phyloP scores from a whole-genome alignment of 2,329 filamentous ascomycete genomes.

The Talaromyces albobiverticillius region DNA sequence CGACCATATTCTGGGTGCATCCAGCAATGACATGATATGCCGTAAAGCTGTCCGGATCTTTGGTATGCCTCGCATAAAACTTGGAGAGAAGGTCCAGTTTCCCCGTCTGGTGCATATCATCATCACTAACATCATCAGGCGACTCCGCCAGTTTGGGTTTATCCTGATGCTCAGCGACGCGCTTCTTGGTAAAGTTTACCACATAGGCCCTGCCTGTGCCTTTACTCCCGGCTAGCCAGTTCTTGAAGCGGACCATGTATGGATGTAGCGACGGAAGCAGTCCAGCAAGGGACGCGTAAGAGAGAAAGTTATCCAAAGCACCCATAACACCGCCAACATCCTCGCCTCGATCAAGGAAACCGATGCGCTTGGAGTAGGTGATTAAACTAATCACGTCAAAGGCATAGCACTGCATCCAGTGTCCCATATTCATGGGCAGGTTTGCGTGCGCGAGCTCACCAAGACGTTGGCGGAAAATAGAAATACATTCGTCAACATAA shows the following conservation, averaged over 20 bases:
- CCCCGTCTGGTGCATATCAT: background rate
- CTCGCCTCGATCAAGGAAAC: slow-evolving; percentile 30
- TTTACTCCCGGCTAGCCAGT: background rate
- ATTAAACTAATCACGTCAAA: slow-evolving; percentile 38
- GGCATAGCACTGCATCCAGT: slow-evolving; percentile 17
- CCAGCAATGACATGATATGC: background rate
- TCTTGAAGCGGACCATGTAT: background rate
- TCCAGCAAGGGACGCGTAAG: background rate
- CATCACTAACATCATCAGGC: too few species aligned
- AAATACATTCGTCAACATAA: slow-evolving; percentile 12
- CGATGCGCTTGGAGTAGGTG: slow-evolving; percentile 33
- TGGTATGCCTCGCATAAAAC: background rate
- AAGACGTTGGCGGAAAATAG: slow-evolving; percentile 7
- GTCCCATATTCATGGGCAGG: background rate
- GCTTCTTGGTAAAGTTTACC: too few species aligned
- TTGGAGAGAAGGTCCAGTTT: background rate
- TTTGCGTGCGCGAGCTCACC: background rate
- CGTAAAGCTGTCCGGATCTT: background rate
- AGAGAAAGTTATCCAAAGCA: background rate
- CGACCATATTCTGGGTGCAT: slow-evolving; percentile 21
- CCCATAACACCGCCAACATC: background rate
- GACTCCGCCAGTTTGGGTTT: too few species aligned
- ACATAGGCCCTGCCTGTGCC: too few species aligned
- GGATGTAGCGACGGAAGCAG: background rate
- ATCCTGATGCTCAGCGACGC: too few species aligned